Evolutionary conservation across 106 monocot species (phyloP).

Genomic region (Chionographis japonica): DNA sequence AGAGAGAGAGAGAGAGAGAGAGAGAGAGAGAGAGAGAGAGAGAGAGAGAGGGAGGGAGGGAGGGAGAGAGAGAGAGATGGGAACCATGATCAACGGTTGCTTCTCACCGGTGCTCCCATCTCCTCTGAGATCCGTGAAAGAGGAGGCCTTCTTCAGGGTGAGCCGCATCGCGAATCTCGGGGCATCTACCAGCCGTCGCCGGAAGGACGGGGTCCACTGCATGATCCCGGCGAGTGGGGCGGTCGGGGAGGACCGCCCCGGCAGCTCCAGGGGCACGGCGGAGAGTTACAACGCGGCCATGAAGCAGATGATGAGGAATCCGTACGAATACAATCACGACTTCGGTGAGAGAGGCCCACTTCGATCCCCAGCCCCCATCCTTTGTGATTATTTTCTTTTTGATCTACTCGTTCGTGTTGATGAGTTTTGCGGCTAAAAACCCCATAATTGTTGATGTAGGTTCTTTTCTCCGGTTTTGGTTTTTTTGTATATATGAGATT

Average conservation of each 20-base stretch:
- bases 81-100: background rate
- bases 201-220: background rate
- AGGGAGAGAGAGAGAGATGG: background rate
- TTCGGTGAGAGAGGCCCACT: conserved; percentile 21
- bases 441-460: too few relatives aligned
- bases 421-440: too few relatives aligned
- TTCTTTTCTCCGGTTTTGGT: too few relatives aligned
- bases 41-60: too few relatives aligned
- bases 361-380: too few relatives aligned
- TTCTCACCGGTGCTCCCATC: background rate
- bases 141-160: background rate
- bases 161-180: background rate
- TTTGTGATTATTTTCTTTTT: too few relatives aligned
- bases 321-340: conserved; percentile 66
- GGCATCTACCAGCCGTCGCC: too few relatives aligned
- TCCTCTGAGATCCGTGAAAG: background rate
- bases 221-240: background rate
- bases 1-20: too few relatives aligned
- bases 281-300: conserved; percentile 61
- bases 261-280: background rate
- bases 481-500: too few relatives aligned
- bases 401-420: too few relatives aligned
- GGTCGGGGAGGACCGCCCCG: background rate
- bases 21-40: background rate
- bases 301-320: conserved; percentile 73